Conservation (phyloP, 2,329 filamentous ascomycete species). For the Diaporthe sp. region DNA sequence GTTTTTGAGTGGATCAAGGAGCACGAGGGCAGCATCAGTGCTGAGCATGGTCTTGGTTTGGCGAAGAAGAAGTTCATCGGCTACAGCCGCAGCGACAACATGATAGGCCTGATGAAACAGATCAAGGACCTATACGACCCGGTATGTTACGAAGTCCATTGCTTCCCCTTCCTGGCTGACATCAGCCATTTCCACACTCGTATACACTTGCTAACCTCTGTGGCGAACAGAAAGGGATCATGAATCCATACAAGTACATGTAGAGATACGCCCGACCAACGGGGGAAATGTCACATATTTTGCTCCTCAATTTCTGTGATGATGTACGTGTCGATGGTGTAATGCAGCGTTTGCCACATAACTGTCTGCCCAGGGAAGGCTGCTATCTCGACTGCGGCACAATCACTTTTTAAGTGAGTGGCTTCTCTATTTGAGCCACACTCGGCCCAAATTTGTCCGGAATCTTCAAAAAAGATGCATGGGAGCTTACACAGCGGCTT, state of each 20-base stretch:
- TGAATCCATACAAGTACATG: conserved; percentile 99
- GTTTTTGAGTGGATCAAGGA: conserved; percentile 97
- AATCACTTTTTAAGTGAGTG: background rate
- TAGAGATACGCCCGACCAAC: conserved; percentile 45
- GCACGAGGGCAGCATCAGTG: conserved; percentile 92
- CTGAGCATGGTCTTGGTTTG: conserved; percentile 92
- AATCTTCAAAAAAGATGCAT: background rate
- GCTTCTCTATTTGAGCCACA: background rate
- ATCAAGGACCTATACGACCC: conserved; percentile 95
- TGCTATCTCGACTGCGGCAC: background rate
- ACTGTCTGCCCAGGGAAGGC: background rate
- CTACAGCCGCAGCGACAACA: conserved; percentile 89
- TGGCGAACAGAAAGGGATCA: conserved; percentile 83
- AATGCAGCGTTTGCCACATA: background rate
- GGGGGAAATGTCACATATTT: conserved; percentile 4
- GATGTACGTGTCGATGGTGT: background rate
- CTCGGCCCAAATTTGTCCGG: background rate
- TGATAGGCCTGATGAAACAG: conserved; percentile 92
- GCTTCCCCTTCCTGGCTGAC: conserved; percentile 32
- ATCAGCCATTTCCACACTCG: background rate
- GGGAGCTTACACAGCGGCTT: background rate
- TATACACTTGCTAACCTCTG: background rate
- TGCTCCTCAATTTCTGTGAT: background rate
- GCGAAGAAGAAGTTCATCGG: conserved; percentile 97
- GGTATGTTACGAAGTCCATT: conserved; percentile 64